Conservation (phyloP, 768 basidiomycete genomes). For the Pleurotus eryngii region DNA sequence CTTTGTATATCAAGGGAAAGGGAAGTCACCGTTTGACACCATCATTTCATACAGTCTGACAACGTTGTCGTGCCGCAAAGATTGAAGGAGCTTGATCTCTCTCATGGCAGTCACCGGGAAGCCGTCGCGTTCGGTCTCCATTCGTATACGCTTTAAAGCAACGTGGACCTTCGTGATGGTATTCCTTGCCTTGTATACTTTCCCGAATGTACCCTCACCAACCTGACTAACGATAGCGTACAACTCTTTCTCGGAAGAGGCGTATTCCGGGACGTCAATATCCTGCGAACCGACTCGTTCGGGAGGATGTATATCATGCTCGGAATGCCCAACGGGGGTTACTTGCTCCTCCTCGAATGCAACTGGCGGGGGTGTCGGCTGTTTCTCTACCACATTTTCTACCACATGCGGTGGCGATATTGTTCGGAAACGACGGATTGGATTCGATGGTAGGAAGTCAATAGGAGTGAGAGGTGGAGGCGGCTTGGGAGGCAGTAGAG, state of each 20-base stretch:
- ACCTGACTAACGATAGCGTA: conserved; percentile 92
- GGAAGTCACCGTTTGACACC: conserved; percentile 83
- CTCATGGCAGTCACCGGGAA: conserved; percentile 99
- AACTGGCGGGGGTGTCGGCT: background rate
- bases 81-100: conserved; percentile 96
- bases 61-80: conserved; percentile 84
- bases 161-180: conserved; percentile 72
- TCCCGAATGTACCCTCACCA: conserved; percentile 97
- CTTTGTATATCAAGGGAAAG: background rate
- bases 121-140: conserved; percentile 96
- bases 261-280: conserved; percentile 11
- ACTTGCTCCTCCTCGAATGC: background rate
- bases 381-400: background rate
- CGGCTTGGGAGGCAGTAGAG: background rate
- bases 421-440: background rate
- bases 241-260: conserved; percentile 43
- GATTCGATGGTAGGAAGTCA: background rate
- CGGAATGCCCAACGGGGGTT: background rate
- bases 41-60: conserved; percentile 96
- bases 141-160: conserved; percentile 93
- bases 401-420: too few species aligned
- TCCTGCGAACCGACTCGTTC: background rate
- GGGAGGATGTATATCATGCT: background rate
- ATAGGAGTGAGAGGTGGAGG: background rate
- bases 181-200: conserved; percentile 94